Conservation (phyloP, 352 stramenopile species). For the Phytophthora europaea region DNA sequence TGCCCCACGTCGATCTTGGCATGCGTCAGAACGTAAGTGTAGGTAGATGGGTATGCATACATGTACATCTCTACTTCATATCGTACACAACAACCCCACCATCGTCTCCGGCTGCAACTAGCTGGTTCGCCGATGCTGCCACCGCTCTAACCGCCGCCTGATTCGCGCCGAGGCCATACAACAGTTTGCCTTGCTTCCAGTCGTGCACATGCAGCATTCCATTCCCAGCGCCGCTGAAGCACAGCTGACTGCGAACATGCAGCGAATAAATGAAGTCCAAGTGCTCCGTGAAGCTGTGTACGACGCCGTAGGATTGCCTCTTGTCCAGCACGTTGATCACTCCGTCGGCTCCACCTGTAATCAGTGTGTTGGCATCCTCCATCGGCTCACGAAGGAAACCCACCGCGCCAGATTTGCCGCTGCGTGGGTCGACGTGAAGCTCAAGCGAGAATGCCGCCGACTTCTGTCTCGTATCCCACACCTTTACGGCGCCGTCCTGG, state of each 20-base stretch:
- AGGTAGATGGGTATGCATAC: not conserved
- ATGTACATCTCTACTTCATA: slow-evolving; percentile 37
- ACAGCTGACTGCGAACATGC: slow-evolving; percentile 67
- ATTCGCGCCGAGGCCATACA: slow-evolving; percentile 90
- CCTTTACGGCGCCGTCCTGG: slow-evolving; percentile 77
- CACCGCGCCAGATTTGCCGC: slow-evolving; percentile 74
- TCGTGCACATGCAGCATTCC: slow-evolving; percentile 90
- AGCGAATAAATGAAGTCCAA: slow-evolving; percentile 92
- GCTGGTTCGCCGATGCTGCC: slow-evolving; percentile 46
- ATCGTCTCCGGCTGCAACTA: slow-evolving; percentile 86
- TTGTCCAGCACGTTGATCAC: slow-evolving; percentile 85
- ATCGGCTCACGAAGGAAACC: slow-evolving; percentile 65
- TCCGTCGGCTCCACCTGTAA: slow-evolving; percentile 83
- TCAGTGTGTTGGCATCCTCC: slow-evolving; percentile 59
- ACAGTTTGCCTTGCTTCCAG: slow-evolving; percentile 67
- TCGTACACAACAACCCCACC: slow-evolving; percentile 86
- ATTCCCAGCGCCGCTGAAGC: slow-evolving; percentile 86
- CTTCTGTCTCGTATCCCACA: slow-evolving; percentile 82
- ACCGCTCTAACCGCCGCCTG: slow-evolving; percentile 83
- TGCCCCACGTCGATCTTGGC: too few species aligned
- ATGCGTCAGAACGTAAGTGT: not conserved
- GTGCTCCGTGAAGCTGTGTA: slow-evolving; percentile 79
- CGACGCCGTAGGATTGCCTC: slow-evolving; percentile 52
- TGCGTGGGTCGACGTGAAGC: slow-evolving; percentile 66
- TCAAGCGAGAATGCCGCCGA: slow-evolving; percentile 37